These are phyloP conservation scores for Vanrija pseudolonga DNA, from an alignment of 1,284 basidiomycete species.

Conservation along the genomic window DNA sequence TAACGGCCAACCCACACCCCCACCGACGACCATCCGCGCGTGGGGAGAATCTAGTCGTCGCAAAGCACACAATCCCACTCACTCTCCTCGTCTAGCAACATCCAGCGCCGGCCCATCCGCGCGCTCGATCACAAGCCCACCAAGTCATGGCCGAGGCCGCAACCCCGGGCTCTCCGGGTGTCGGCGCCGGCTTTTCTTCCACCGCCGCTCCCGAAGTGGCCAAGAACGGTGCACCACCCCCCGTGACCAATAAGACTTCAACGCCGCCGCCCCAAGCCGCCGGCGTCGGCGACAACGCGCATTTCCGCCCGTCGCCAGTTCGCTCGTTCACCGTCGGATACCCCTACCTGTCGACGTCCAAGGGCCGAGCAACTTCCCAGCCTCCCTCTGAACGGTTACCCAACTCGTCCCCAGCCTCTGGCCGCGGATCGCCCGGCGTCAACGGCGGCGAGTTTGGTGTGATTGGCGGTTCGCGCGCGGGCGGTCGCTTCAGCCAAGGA, in stretches of 20 bases:
- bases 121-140: neutral
- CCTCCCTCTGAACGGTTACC: constrained; percentile 40
- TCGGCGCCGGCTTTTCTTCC: neutral
- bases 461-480: constrained; percentile 36
- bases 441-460: constrained; percentile 34
- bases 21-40: neutral
- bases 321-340: constrained; percentile 18
- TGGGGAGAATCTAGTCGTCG: neutral
- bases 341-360: constrained; percentile 20
- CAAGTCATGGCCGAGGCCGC: constrained; percentile 11
- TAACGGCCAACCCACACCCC: neutral
- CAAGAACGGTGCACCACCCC: neutral
- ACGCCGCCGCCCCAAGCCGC: constrained; percentile 3
- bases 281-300: neutral
- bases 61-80: neutral
- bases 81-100: neutral
- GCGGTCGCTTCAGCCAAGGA: constrained; percentile 5
- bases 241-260: neutral
- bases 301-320: constrained; percentile 16
- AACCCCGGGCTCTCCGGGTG: neutral
- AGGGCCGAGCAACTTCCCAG: constrained; percentile 38
- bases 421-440: constrained; percentile 29
- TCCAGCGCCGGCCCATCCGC: neutral
- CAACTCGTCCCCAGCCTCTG: constrained; percentile 31
- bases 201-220: too few species aligned